Evolutionary conservation across 169 alveolate genomes (phyloP).

Genomic region (Hepatocystis sp.): DNA sequence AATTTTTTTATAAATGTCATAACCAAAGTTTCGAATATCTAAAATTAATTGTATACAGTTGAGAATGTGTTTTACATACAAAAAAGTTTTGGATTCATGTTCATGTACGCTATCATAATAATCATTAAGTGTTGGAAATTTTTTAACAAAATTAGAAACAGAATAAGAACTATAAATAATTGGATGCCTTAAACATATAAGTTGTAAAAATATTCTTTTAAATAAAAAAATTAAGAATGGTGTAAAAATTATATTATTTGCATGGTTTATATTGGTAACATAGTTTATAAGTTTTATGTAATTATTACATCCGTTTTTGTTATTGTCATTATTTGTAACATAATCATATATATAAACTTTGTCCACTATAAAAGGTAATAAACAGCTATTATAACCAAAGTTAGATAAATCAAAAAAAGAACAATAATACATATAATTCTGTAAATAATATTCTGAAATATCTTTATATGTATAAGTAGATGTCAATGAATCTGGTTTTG

Average conservation of each 20-base stretch:
- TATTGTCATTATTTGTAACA: not conserved
- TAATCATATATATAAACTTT: not conserved
- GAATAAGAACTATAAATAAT: conserved; percentile 28
- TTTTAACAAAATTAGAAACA: conserved; percentile 8
- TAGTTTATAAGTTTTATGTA: conserved; percentile 5
- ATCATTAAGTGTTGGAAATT: conserved; percentile 11
- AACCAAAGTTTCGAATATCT: conserved; percentile 45
- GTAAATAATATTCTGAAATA: conserved; percentile 71
- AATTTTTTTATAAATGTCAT: conserved; percentile 58
- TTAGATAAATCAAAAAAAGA: conserved; percentile 56
- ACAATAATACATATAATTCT: conserved; percentile 47
- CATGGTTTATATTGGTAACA: conserved; percentile 2
- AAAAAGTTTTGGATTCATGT: conserved; percentile 29
- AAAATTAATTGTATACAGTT: conserved; percentile 61
- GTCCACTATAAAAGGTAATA: conserved; percentile 43
- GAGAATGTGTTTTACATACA: conserved; percentile 45
- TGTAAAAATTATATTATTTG: conserved; percentile 36
- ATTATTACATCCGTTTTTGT: not conserved
- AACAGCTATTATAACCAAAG: conserved; percentile 56
- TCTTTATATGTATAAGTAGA: conserved; percentile 37
- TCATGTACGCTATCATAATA: conserved; percentile 17
- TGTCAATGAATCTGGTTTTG: conserved; percentile 2
- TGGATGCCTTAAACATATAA: conserved; percentile 68
- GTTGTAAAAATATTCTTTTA: conserved; percentile 67
- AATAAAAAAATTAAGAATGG: conserved; percentile 66